These are phyloP conservation scores for Salicornia ramosissima DNA, from an alignment of 148 eudicot genomes.

Conservation along the genomic window DNA sequence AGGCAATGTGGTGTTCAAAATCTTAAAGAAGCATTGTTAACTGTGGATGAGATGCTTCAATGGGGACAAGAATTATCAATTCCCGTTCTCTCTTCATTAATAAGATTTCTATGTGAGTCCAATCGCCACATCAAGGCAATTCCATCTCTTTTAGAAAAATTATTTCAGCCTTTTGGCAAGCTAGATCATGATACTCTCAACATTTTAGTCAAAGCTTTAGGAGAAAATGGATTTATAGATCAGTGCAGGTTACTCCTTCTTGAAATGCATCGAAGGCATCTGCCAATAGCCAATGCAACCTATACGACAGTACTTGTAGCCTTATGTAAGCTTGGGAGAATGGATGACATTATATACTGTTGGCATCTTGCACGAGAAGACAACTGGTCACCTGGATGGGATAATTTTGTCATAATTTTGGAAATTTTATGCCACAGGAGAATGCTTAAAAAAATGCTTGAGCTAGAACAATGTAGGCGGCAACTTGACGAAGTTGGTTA, in stretches of 20 bases:
- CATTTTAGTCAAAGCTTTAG: constrained; percentile 37
- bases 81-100: constrained; percentile 36
- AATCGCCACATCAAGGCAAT: constrained; percentile 29
- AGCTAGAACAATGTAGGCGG: constrained; percentile 35
- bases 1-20: constrained; percentile 29
- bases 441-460: constrained; percentile 46
- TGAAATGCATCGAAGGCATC: constrained; percentile 38
- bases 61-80: constrained; percentile 73
- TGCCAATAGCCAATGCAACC: constrained; percentile 31
- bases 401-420: constrained; percentile 31
- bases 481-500: constrained; percentile 49
- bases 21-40: constrained; percentile 25
- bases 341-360: constrained; percentile 27
- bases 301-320: constrained; percentile 38
- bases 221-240: constrained; percentile 40
- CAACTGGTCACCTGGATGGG: constrained; percentile 45
- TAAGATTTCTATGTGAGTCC: constrained; percentile 36
- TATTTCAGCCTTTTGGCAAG: constrained; percentile 28
- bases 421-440: constrained; percentile 35
- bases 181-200: constrained; percentile 54
- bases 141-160: constrained; percentile 31
- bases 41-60: constrained; percentile 49
- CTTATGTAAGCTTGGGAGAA: constrained; percentile 41
- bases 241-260: constrained; percentile 37
- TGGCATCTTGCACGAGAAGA: constrained; percentile 33